Percentiles rank a stretch among this genome's conserved stretches.
phyloP scores from a whole-genome alignment of 2,329 filamentous ascomycete species.

The Purpureocillium takamizusanense region DNA sequence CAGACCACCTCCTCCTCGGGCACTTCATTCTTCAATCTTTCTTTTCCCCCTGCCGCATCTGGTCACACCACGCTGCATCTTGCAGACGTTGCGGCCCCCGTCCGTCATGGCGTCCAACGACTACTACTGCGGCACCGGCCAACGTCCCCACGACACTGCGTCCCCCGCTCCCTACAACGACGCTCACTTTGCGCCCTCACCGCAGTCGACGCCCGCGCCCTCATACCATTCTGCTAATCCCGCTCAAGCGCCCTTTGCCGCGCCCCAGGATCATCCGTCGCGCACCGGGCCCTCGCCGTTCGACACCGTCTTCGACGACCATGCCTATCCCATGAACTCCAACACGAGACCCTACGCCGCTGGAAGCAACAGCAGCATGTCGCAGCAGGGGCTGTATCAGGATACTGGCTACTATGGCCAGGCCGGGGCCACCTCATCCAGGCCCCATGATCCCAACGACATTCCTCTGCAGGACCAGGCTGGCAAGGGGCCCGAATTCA shows the following conservation, averaged over 20 bases:
- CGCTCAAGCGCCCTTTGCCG: conserved; percentile 13
- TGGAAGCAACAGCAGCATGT: conserved; percentile 30
- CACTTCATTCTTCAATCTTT: no score
- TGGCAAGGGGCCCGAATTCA: conserved; percentile 32
- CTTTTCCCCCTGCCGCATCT: no score
- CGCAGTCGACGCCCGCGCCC: conserved; percentile 26
- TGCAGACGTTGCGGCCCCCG: conserved; percentile 1
- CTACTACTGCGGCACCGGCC: conserved; percentile 52
- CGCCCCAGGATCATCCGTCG: conserved; percentile 23
- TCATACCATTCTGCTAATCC: conserved; percentile 21
- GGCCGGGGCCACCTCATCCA: conserved; percentile 21
- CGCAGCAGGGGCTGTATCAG: conserved; percentile 27
- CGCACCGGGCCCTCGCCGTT: conserved; percentile 44
- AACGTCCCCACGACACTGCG: conserved; percentile 15
- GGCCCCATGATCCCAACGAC: conserved; percentile 36
- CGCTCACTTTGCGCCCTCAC: conserved; percentile 30
- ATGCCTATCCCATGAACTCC: conserved; percentile 45
- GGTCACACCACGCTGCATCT: not conserved
- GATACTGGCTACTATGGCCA: conserved; percentile 51
- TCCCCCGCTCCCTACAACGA: conserved; percentile 32
- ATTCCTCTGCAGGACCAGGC: conserved; percentile 47
- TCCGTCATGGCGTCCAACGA: conserved; percentile 52
- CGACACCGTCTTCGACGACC: conserved; percentile 59
- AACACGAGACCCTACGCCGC: conserved; percentile 26
- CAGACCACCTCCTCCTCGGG: no score